Evolutionary conservation across 148 eudicot genomes (phyloP).

Genomic region (Tetragonia tetragonoides): DNA sequence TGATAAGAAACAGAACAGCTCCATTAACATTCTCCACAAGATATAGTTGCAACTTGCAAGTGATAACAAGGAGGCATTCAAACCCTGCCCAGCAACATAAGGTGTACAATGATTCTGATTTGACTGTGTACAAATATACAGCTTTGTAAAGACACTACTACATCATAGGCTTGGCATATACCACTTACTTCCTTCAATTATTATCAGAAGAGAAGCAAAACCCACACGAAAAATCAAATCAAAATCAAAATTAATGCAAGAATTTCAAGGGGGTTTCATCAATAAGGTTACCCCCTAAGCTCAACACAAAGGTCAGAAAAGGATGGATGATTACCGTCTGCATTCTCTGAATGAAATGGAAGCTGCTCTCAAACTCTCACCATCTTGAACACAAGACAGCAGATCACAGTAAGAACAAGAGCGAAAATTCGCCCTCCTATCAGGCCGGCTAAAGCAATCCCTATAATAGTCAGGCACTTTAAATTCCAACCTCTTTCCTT

Average conservation of each 20-base stretch:
- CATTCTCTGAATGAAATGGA: background rate
- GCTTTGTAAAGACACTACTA: slow-evolving; percentile 6
- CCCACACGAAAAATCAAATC: slow-evolving; percentile 3
- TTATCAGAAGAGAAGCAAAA: background rate
- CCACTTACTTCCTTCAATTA: background rate
- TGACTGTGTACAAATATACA: slow-evolving; percentile 3
- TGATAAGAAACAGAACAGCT: too few species aligned
- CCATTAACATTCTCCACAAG: too few species aligned
- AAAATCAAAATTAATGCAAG: background rate
- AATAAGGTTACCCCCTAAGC: slow-evolving; percentile 1
- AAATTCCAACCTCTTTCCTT: slow-evolving; percentile 15
- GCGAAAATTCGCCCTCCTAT: slow-evolving; percentile 55
- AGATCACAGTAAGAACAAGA: slow-evolving; percentile 40
- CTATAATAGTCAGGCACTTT: slow-evolving; percentile 29
- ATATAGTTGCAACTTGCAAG: too few species aligned
- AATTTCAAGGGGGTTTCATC: background rate
- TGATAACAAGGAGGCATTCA: background rate
- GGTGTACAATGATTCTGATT: slow-evolving; percentile 6
- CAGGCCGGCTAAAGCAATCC: slow-evolving; percentile 63
- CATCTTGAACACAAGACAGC: slow-evolving; percentile 45
- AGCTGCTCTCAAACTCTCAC: slow-evolving; percentile 17
- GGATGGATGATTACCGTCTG: background rate
- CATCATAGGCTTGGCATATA: slow-evolving; percentile 10
- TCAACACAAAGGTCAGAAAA: slow-evolving; percentile 1
- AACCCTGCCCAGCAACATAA: background rate